A percentile compares a stretch with the other conserved stretches of the same genome.
These are phyloP conservation scores for Hypoxylon sp. DNA, from an alignment of 2,329 filamentous ascomycete genomes.

Conservation along the genomic window DNA sequence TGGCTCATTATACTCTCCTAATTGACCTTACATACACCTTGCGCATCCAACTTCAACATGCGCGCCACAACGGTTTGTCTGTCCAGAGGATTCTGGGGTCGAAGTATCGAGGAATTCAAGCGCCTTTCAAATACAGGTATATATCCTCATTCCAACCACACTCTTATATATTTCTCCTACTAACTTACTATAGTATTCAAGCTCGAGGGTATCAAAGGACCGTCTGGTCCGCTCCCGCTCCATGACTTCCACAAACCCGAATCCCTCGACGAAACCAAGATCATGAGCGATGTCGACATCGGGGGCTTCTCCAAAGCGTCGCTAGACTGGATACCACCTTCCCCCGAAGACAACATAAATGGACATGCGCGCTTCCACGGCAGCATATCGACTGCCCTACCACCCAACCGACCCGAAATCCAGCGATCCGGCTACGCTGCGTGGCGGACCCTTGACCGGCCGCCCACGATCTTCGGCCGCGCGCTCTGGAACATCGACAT, in stretches of 20 bases:
- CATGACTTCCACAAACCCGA: slow-evolving; percentile 72
- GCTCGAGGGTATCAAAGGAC: slow-evolving; percentile 77
- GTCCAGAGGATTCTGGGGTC: slow-evolving; percentile 68
- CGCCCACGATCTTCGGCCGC: slow-evolving; percentile 86
- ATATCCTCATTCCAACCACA: slow-evolving; percentile 50
- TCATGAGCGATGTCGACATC: slow-evolving; percentile 89
- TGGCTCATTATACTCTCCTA: slow-evolving; percentile 50
- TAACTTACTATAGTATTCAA: slow-evolving; percentile 69
- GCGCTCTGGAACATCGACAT: slow-evolving; percentile 91
- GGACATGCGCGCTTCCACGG: slow-evolving; percentile 86
- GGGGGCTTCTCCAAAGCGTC: slow-evolving; percentile 85
- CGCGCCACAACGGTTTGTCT: slow-evolving; percentile 62
- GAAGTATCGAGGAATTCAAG: slow-evolving; percentile 73
- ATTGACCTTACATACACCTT: slow-evolving; percentile 26
- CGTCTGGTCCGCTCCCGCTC: slow-evolving; percentile 74
- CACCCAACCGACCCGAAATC: slow-evolving; percentile 79
- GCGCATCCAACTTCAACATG: slow-evolving; percentile 59
- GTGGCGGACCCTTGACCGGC: slow-evolving; percentile 85
- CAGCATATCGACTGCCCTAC: slow-evolving; percentile 87
- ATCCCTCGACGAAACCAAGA: slow-evolving; percentile 71
- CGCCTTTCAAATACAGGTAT: slow-evolving; percentile 70
- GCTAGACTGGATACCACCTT: slow-evolving; percentile 60
- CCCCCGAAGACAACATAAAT: slow-evolving; percentile 42
- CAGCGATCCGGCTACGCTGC: slow-evolving; percentile 89
- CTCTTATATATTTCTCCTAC: not conserved